These are phyloP conservation scores for Pseudopyricularia cyperi DNA, from an alignment of 2,329 filamentous ascomycete species.

Conservation along the genomic window DNA sequence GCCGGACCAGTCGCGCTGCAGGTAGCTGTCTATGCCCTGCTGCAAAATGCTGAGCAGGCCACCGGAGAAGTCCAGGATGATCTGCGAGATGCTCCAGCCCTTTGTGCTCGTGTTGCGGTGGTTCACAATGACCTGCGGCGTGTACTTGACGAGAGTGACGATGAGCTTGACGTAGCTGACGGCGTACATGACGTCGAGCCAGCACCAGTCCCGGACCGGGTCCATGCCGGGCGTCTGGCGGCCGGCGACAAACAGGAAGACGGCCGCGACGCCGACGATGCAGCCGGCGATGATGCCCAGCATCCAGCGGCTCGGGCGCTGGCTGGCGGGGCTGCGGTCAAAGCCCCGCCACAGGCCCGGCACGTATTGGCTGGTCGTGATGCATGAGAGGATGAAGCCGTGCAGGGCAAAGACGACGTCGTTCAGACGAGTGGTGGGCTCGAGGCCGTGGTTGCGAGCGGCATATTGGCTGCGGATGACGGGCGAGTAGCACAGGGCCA, in stretches of 20 bases:
- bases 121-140: constrained; percentile 75
- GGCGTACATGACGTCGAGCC: constrained; percentile 51
- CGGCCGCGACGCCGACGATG: constrained; percentile 41
- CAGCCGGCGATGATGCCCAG: constrained; percentile 59
- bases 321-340: constrained; percentile 32
- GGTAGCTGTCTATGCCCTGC: constrained; percentile 69
- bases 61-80: constrained; percentile 72
- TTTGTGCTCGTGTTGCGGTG: constrained; percentile 71
- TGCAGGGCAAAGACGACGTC: constrained; percentile 82
- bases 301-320: constrained; percentile 46
- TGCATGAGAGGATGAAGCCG: constrained; percentile 55
- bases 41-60: constrained; percentile 73
- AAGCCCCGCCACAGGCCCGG: constrained; percentile 64
- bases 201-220: constrained; percentile 40
- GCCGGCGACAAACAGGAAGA: constrained; percentile 32
- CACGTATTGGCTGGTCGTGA: constrained; percentile 66
- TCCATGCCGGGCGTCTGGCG: constrained; percentile 21
- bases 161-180: constrained; percentile 82
- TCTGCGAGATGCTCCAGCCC: constrained; percentile 79
- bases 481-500: constrained; percentile 66
- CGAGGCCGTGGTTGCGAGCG: constrained; percentile 57
- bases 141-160: constrained; percentile 84
- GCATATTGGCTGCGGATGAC: constrained; percentile 74
- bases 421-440: constrained; percentile 78
- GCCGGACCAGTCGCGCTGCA: constrained; percentile 80